phyloP scores from a whole-genome alignment of 495 filamentous ascomycete species.

The Margaritispora aquatica region DNA sequence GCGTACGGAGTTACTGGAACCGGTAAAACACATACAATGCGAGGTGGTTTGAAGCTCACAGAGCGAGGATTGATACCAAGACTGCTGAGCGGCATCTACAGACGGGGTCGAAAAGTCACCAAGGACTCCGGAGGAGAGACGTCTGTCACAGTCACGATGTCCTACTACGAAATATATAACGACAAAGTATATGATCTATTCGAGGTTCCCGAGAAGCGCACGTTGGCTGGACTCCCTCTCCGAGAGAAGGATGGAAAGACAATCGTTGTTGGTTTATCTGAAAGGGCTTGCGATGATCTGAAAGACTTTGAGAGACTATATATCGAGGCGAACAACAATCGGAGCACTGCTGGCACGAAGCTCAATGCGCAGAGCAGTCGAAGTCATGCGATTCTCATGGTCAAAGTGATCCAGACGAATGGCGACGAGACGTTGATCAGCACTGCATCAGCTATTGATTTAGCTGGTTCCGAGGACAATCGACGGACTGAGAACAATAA shows the following conservation, averaged over 20 bases:
- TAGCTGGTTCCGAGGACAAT: slow-evolving; percentile 96
- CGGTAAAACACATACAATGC: slow-evolving; percentile 98
- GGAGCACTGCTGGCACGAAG: slow-evolving; percentile 90
- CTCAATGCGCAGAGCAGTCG: slow-evolving; percentile 92
- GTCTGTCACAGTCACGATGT: slow-evolving; percentile 70
- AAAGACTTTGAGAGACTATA: slow-evolving; percentile 93
- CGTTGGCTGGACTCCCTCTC: slow-evolving; percentile 74
- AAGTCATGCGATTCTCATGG: slow-evolving; percentile 88
- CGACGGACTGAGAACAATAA: slow-evolving; percentile 90
- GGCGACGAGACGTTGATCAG: slow-evolving; percentile 66
- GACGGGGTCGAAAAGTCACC: slow-evolving; percentile 76
- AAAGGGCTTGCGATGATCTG: slow-evolving; percentile 74
- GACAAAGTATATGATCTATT: slow-evolving; percentile 93
- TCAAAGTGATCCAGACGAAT: slow-evolving; percentile 74
- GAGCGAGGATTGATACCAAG: slow-evolving; percentile 91
- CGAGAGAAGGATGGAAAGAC: slow-evolving; percentile 91
- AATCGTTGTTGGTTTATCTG: slow-evolving; percentile 84
- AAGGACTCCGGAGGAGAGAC: slow-evolving; percentile 76
- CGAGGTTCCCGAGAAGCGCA: slow-evolving; percentile 84
- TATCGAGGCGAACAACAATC: slow-evolving; percentile 89
- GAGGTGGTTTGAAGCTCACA: slow-evolving; percentile 80
- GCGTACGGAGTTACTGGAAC: slow-evolving; percentile 95
- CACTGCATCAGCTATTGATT: slow-evolving; percentile 89
- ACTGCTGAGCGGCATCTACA: slow-evolving; percentile 80
- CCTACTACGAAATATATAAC: slow-evolving; percentile 99